phyloP scores from a whole-genome alignment of 176 grass and related monocot species.

The Panicum miliaceum region DNA sequence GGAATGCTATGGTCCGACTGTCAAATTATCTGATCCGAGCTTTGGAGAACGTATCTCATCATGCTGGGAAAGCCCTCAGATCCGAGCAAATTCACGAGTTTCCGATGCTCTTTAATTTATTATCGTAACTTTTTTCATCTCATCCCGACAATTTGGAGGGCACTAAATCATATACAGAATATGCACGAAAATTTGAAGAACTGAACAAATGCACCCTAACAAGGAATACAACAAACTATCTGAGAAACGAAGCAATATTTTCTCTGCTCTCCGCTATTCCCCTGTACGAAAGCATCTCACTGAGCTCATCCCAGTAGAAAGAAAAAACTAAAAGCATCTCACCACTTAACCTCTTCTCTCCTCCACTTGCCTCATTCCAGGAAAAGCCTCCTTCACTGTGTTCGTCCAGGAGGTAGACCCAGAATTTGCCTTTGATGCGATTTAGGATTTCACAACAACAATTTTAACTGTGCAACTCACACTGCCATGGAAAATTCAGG shows the following conservation, averaged over 20 bases:
- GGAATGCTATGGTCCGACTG: no score
- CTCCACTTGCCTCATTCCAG: neutral
- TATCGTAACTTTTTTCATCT: neutral
- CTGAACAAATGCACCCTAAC: neutral
- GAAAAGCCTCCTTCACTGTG: neutral
- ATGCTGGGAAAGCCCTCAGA: neutral
- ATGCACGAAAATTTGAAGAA: conserved; percentile 1
- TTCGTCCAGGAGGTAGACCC: neutral
- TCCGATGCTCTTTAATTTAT: neutral
- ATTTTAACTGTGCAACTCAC: neutral
- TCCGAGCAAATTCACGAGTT: neutral
- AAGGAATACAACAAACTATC: neutral
- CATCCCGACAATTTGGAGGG: neutral
- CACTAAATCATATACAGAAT: conserved; percentile 1
- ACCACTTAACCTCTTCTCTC: neutral
- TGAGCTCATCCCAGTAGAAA: neutral
- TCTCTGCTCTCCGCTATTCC: conserved; percentile 21
- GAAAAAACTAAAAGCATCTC: neutral
- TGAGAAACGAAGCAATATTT: neutral
- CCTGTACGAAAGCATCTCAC: conserved; percentile 21
- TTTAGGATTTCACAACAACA: conserved; percentile 3
- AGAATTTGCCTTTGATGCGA: neutral
- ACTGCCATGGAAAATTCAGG: neutral
- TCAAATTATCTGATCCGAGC: no score
- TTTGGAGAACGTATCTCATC: no score